These are phyloP conservation scores for Paramecium sexaurelia DNA, from an alignment of 73 alveolate genomes.

Conservation along the genomic window DNA sequence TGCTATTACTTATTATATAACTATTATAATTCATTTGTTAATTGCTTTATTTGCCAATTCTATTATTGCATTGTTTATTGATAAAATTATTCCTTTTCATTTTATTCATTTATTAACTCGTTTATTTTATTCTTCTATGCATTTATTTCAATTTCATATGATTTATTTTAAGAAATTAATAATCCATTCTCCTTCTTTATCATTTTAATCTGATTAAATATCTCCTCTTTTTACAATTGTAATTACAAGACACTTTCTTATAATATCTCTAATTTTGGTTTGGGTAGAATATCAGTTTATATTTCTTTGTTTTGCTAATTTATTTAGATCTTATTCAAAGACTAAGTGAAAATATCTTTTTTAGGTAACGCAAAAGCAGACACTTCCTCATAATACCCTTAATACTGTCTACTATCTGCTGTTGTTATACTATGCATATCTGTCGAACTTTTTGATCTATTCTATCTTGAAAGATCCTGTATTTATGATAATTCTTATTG, in stretches of 20 bases:
- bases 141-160: neutral
- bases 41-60: slow-evolving; percentile 20
- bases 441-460: slow-evolving; percentile 45
- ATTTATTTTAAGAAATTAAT: neutral
- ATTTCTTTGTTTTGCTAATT: neutral
- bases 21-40: neutral
- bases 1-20: neutral
- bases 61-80: neutral
- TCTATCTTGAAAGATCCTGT: neutral
- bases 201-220: neutral
- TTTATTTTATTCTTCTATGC: neutral
- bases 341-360: slow-evolving; percentile 9
- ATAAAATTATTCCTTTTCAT: slow-evolving; percentile 7
- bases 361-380: neutral
- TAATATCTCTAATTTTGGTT: neutral
- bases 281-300: neutral
- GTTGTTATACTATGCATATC: slow-evolving; percentile 36
- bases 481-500: slow-evolving; percentile 25
- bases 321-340: slow-evolving; percentile 26
- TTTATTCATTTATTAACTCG: neutral
- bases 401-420: slow-evolving; percentile 34
- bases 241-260: slow-evolving; percentile 7
- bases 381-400: slow-evolving; percentile 25
- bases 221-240: neutral
- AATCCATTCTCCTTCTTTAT: slow-evolving; percentile 4